Conservation (phyloP, 1,139 yeast species). For the Candida frijolesensis region DNA sequence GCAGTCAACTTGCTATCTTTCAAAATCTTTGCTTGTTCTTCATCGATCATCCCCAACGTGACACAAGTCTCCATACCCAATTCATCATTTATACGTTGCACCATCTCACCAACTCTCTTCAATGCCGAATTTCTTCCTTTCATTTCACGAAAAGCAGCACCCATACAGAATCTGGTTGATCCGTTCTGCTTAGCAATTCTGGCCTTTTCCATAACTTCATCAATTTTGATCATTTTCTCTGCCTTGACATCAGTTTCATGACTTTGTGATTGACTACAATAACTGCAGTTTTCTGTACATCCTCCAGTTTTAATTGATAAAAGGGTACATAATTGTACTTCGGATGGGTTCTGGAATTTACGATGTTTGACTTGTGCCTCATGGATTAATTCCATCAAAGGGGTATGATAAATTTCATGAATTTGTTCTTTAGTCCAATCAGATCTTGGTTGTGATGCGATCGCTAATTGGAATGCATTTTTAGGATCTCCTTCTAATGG, state of each 20-base stretch:
- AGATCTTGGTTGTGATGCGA: constrained; percentile 36
- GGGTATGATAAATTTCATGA: constrained; percentile 60
- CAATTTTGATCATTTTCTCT: constrained; percentile 61
- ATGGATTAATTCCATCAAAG: constrained; percentile 63
- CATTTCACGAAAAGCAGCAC: constrained; percentile 91
- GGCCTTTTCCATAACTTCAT: constrained; percentile 66
- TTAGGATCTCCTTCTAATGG: neutral
- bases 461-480: constrained; percentile 13
- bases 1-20: constrained; percentile 78
- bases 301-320: constrained; percentile 80
- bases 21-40: constrained; percentile 59
- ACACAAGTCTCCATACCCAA: constrained; percentile 79
- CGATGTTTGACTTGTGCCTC: constrained; percentile 70
- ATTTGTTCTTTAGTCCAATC: constrained; percentile 67
- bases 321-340: constrained; percentile 75
- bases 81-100: constrained; percentile 57
- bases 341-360: constrained; percentile 64
- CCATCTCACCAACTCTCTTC: constrained; percentile 66
- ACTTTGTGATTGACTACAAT: constrained; percentile 75
- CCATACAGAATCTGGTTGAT: constrained; percentile 80
- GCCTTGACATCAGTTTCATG: constrained; percentile 73
- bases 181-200: constrained; percentile 68
- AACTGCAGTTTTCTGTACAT: constrained; percentile 79
- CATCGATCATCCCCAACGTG: constrained; percentile 74
- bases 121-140: constrained; percentile 71